These are phyloP conservation scores for Polyporus tsugae DNA, from an alignment of 1,284 basidiomycete species.

Conservation along the genomic window DNA sequence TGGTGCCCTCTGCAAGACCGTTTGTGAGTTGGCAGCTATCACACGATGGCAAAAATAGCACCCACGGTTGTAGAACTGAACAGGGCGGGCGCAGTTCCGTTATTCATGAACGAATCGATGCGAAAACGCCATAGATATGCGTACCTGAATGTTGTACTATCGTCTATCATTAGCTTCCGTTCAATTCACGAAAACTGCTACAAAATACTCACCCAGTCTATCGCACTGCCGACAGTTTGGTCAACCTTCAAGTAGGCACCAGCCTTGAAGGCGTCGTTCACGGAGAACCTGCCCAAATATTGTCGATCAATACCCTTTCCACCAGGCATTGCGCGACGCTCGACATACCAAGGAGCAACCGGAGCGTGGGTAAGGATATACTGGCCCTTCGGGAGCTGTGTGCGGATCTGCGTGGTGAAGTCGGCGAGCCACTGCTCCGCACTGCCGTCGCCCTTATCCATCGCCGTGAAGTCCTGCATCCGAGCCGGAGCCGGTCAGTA, in stretches of 20 bases:
- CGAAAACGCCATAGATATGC: background rate
- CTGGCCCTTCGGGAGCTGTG: conserved; percentile 44
- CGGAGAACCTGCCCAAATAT: conserved; percentile 54
- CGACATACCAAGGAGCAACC: conserved; percentile 58
- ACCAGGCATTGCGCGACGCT: conserved; percentile 1
- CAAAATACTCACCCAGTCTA: conserved; percentile 45
- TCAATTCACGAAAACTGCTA: background rate
- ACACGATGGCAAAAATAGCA: conserved; percentile 18
- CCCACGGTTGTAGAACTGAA: conserved; percentile 72
- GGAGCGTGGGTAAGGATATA: conserved; percentile 51
- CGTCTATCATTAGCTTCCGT: background rate
- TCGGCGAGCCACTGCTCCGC: conserved; percentile 53
- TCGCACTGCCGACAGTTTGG: conserved; percentile 56
- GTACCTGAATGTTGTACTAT: conserved; percentile 57
- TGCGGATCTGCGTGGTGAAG: conserved; percentile 52
- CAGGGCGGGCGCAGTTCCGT: conserved; percentile 8
- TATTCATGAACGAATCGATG: background rate
- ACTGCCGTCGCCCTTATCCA: conserved; percentile 48
- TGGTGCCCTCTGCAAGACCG: conserved; percentile 54
- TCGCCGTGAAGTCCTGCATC: conserved; percentile 54
- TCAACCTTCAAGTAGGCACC: conserved; percentile 70
- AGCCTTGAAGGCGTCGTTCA: conserved; percentile 52
- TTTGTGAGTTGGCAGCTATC: background rate
- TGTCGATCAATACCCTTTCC: conserved; percentile 15
- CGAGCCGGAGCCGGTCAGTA: background rate